Percentiles rank a stretch among this genome's conserved stretches.
These are phyloP conservation scores for Balansia obtecta DNA, from an alignment of 2,329 filamentous ascomycete genomes.

Conservation along the genomic window DNA sequence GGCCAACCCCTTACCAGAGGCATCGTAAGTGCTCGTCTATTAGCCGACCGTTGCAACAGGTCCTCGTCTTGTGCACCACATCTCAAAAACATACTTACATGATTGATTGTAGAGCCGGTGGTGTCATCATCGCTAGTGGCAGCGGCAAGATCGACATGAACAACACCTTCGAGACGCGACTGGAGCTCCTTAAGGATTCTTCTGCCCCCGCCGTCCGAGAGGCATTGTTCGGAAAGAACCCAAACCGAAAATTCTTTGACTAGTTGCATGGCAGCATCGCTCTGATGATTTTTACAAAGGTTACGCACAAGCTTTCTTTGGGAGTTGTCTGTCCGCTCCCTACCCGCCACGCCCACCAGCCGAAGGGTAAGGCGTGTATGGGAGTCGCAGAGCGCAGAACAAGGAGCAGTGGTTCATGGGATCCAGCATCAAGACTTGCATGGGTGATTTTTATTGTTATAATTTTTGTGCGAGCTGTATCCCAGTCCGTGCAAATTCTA, in stretches of 20 bases:
- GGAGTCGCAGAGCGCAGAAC: background rate
- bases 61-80: background rate
- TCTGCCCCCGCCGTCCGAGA: conserved; percentile 75
- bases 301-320: background rate
- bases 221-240: conserved; percentile 85
- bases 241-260: conserved; percentile 91
- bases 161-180: conserved; percentile 91
- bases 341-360: conserved; percentile 9
- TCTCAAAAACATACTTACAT: background rate
- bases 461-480: background rate
- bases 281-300: background rate
- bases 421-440: conserved; percentile 11
- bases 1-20: conserved; percentile 65
- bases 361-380: background rate
- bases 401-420: background rate
- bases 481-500: conserved; percentile 11
- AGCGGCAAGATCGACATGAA: conserved; percentile 94
- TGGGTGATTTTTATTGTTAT: conserved; percentile 2
- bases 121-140: conserved; percentile 67
- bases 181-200: conserved; percentile 72
- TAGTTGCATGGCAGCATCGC: conserved; percentile 31
- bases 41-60: background rate
- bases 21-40: conserved; percentile 50
- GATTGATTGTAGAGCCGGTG: conserved; percentile 54
- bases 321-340: background rate